phyloP scores from a whole-genome alignment of 192 early-diverging fungal species.

The Endogone sp. region DNA sequence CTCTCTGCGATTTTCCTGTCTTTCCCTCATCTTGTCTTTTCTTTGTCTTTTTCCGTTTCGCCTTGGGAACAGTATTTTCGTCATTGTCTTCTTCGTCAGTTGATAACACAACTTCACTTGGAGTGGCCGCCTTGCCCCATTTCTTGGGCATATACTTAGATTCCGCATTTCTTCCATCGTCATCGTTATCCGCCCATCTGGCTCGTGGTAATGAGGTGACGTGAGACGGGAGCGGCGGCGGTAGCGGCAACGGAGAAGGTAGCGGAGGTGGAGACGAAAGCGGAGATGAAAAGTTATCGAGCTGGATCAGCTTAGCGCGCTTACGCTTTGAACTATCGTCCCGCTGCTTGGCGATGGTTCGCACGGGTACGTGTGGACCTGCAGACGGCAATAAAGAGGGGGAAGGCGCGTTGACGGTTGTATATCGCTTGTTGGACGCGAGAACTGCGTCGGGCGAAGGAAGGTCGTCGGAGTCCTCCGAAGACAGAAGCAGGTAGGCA shows the following conservation, averaged over 20 bases:
- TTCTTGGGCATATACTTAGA: background rate
- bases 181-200: background rate
- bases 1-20: background rate
- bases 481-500: background rate
- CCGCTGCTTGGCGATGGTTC: background rate
- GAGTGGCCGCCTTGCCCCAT: background rate
- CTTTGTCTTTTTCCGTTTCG: slow-evolving; percentile 1
- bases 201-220: too few relatives aligned
- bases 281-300: background rate
- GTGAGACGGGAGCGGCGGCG: background rate
- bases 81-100: background rate
- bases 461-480: background rate
- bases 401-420: background rate
- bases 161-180: background rate
- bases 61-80: background rate
- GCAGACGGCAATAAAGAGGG: background rate
- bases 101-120: background rate
- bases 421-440: background rate
- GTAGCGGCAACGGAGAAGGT: background rate
- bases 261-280: background rate
- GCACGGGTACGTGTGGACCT: background rate
- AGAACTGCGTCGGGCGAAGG: background rate
- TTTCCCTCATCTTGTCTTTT: slow-evolving; percentile 1
- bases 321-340: background rate
- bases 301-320: background rate